Evolutionary conservation across 176 grass and related monocot species (phyloP).

Genomic region (Carex littledalei): DNA sequence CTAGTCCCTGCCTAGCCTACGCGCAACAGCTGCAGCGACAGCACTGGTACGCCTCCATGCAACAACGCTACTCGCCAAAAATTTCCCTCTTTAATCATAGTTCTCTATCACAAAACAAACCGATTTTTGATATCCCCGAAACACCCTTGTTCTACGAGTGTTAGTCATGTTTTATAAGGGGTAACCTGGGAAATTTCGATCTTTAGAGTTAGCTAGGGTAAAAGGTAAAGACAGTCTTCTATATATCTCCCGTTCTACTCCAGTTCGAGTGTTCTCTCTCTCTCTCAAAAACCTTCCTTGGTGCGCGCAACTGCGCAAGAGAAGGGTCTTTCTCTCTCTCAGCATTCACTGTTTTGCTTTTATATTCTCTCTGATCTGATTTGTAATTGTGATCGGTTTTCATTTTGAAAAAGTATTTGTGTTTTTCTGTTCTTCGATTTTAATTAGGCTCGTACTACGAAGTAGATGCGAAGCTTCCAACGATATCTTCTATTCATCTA

Average conservation of each 20-base stretch:
- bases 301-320: not conserved
- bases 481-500: not conserved
- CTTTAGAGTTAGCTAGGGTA: not conserved
- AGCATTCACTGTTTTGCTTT: not conserved
- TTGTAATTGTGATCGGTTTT: not conserved
- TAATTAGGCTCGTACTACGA: not conserved
- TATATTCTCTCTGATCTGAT: not conserved
- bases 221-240: not conserved
- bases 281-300: not conserved
- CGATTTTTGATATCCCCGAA: not conserved
- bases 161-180: not conserved
- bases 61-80: not conserved
- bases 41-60: not conserved
- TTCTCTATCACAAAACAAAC: not conserved
- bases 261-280: not conserved
- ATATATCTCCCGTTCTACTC: not conserved
- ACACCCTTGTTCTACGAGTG: not conserved
- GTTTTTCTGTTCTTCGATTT: not conserved
- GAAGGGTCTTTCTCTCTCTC: not conserved
- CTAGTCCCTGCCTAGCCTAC: not conserved
- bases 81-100: not conserved
- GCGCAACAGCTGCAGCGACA: not conserved
- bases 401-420: not conserved
- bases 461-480: not conserved
- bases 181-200: not conserved